phyloP scores from a whole-genome alignment of 768 basidiomycete species.

The Agaricus blazei region DNA sequence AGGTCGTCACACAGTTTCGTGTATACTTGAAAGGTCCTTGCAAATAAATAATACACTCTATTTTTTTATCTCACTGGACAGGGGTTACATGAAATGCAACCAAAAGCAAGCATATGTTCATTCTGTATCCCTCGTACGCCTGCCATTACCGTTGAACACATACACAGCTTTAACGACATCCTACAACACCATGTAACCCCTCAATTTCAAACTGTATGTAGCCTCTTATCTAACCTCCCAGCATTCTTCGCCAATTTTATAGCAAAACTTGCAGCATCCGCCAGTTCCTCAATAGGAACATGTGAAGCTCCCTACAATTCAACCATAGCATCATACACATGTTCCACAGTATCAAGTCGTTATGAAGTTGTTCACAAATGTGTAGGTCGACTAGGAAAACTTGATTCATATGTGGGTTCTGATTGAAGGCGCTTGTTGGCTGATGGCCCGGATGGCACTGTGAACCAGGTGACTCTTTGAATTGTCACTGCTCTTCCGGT shows the following conservation, averaged over 20 bases:
- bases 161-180: too few relatives aligned
- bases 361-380: slow-evolving; percentile 32
- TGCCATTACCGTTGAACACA: too few relatives aligned
- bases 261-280: slow-evolving; percentile 39
- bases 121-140: too few relatives aligned
- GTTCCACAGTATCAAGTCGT: slow-evolving; percentile 39
- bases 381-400: slow-evolving; percentile 10
- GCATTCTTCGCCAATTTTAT: slow-evolving; percentile 45
- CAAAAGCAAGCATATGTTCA: too few relatives aligned
- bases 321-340: slow-evolving; percentile 37
- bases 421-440: slow-evolving; percentile 1
- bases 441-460: slow-evolving; percentile 5
- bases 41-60: too few relatives aligned
- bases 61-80: too few relatives aligned
- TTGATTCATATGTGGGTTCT: slow-evolving; percentile 7
- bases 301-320: slow-evolving; percentile 39
- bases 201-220: slow-evolving; percentile 8
- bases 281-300: slow-evolving; percentile 41
- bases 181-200: too few relatives aligned
- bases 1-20: too few relatives aligned
- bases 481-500: background rate
- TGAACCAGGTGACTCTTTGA: slow-evolving; percentile 15
- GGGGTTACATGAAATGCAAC: too few relatives aligned
- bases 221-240: slow-evolving; percentile 36
- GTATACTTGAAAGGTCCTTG: too few relatives aligned